Percentiles rank a stretch among this genome's conserved stretches.
These are phyloP conservation scores for Phytophthora megakarya DNA, from an alignment of 352 stramenopile species.

Conservation along the genomic window DNA sequence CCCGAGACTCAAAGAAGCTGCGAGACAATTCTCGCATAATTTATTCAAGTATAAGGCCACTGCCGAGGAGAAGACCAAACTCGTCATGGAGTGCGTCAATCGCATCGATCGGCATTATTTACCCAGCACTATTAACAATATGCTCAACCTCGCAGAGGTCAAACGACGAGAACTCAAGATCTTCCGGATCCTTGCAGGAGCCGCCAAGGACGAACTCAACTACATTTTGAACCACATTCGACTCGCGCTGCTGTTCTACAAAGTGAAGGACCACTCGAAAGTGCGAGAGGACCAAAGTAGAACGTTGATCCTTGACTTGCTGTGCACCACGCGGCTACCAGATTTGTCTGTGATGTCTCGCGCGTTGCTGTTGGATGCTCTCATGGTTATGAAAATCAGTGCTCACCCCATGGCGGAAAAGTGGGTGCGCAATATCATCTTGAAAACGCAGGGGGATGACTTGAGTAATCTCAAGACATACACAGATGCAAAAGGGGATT, in stretches of 20 bases:
- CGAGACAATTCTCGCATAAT: constrained; percentile 61
- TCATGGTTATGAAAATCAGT: constrained; percentile 97
- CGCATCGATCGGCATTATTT: constrained; percentile 85
- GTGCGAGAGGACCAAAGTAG: constrained; percentile 81
- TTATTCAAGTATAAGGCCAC: constrained; percentile 86
- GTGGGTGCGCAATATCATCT: constrained; percentile 97
- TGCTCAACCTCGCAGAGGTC: constrained; percentile 83
- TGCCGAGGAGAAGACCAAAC: constrained; percentile 76
- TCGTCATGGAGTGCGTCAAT: constrained; percentile 74
- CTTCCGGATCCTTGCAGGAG: constrained; percentile 94
- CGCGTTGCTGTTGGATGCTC: constrained; percentile 93
- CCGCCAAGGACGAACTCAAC: constrained; percentile 96
- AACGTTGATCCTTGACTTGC: constrained; percentile 94
- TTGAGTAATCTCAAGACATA: constrained; percentile 96
- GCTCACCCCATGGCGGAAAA: constrained; percentile 94
- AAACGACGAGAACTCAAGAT: constrained; percentile 94
- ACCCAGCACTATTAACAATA: constrained; percentile 89
- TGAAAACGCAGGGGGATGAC: constrained; percentile 95
- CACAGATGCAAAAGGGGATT: constrained; percentile 96
- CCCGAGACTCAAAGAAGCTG: constrained; percentile 54
- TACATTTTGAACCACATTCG: constrained; percentile 96
- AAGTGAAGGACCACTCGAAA: constrained; percentile 95
- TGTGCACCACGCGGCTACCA: constrained; percentile 92
- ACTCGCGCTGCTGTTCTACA: constrained; percentile 97
- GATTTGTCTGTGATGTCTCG: constrained; percentile 93